Percentiles rank a stretch among this genome's conserved stretches.
phyloP scores from a whole-genome alignment of 2,329 filamentous ascomycete genomes.

The Cladosporium oxysporum region DNA sequence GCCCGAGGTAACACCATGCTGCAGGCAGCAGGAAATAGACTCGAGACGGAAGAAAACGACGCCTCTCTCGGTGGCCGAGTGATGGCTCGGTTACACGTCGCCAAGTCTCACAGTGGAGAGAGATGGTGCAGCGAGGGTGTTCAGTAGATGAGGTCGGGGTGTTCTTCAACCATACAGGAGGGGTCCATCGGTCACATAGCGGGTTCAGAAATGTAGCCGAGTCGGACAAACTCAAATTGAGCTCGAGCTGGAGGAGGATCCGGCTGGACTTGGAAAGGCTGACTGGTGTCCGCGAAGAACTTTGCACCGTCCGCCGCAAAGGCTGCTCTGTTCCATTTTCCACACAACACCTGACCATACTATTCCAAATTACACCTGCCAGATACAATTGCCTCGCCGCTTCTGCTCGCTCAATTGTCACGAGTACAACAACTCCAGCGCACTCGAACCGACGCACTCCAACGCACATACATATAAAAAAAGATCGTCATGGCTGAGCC shows the following conservation, averaged over 20 bases:
- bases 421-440: background rate
- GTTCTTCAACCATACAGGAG: background rate
- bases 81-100: background rate
- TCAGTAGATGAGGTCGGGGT: background rate
- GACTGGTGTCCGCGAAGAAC: conserved; percentile 3
- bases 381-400: background rate
- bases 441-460: background rate
- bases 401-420: background rate
- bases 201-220: background rate
- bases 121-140: background rate
- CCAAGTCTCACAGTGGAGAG: background rate
- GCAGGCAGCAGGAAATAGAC: background rate
- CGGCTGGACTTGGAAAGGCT: background rate
- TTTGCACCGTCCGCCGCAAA: background rate
- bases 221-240: conserved; percentile 4
- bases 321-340: background rate
- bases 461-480: background rate
- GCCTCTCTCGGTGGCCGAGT: background rate
- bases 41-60: background rate
- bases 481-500: conserved; percentile 14
- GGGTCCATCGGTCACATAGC: background rate
- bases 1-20: background rate
- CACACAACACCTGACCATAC: background rate
- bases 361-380: background rate
- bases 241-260: background rate